Conservation (phyloP, 2,329 filamentous ascomycete species). For the Colletotrichum orchidophilum region DNA sequence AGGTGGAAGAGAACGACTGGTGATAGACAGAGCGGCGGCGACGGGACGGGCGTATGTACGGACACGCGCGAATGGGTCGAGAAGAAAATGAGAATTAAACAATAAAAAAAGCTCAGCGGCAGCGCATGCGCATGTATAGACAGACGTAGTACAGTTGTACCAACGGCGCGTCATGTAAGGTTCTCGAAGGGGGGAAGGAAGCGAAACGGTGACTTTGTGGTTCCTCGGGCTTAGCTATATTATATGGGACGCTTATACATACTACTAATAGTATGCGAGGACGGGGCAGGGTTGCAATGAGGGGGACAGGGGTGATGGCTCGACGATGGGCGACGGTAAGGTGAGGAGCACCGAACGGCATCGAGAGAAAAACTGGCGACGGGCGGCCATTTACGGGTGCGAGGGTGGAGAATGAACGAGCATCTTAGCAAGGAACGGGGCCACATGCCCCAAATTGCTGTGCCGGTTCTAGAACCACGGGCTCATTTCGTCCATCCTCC, state of each 20-base stretch:
- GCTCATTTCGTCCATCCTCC: background rate
- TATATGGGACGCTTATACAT: conserved; percentile 34
- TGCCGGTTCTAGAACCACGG: conserved; percentile 24
- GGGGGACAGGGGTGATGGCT: conserved; percentile 25
- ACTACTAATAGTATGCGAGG: conserved; percentile 27
- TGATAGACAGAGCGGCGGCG: conserved; percentile 15
- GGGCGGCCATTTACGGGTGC: conserved; percentile 29
- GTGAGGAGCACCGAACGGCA: conserved; percentile 27
- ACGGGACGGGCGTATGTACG: conserved; percentile 2
- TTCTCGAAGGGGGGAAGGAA: conserved; percentile 31
- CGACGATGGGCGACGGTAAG: conserved; percentile 18
- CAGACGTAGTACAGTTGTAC: conserved; percentile 7
- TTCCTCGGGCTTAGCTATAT: conserved; percentile 25
- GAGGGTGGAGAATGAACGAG: conserved; percentile 20
- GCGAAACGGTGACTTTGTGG: conserved; percentile 25
- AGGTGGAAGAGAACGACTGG: conserved; percentile 32
- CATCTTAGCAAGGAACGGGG: conserved; percentile 16
- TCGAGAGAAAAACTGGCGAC: conserved; percentile 26
- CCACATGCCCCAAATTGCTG: conserved; percentile 23
- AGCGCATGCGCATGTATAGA: conserved; percentile 4
- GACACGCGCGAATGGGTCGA: background rate
- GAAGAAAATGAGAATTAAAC: background rate
- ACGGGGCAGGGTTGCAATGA: conserved; percentile 31
- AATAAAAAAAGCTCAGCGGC: background rate
- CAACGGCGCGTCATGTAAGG: conserved; percentile 4